Percentiles rank a stretch among this genome's conserved stretches.
Evolutionary conservation across 306 rosid species (phyloP).

Genomic region (Neltuma alba): DNA sequence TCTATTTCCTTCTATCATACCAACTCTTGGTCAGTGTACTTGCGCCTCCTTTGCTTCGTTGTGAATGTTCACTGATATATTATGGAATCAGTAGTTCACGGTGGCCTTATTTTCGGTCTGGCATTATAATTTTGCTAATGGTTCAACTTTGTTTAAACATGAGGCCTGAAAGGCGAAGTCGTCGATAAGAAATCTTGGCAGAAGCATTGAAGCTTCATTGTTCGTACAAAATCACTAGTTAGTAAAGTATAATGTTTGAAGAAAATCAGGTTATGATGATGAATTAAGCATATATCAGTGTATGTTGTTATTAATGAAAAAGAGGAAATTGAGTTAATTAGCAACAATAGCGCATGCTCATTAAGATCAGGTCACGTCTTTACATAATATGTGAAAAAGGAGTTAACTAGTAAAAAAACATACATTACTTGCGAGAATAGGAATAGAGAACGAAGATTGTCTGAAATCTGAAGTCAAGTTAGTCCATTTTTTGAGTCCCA

Average conservation of each 20-base stretch:
- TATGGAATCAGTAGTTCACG: background rate
- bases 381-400: no score
- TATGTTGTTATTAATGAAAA: background rate
- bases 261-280: background rate
- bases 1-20: background rate
- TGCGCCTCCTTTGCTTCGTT: background rate
- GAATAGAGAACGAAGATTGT: constrained; percentile 22
- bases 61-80: background rate
- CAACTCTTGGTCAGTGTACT: background rate
- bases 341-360: background rate
- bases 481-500: constrained; percentile 30
- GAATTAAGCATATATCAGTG: background rate
- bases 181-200: background rate
- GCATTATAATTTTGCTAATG: background rate
- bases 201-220: background rate
- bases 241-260: background rate
- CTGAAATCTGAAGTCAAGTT: constrained; percentile 13
- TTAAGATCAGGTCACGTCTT: background rate
- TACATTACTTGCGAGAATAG: background rate
- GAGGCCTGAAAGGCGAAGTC: background rate
- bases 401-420: background rate
- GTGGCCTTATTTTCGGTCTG: background rate
- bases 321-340: background rate
- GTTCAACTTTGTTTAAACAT: background rate
- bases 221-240: background rate